Conservation (phyloP, 331 rosid species). For the Telfairia occidentalis region DNA sequence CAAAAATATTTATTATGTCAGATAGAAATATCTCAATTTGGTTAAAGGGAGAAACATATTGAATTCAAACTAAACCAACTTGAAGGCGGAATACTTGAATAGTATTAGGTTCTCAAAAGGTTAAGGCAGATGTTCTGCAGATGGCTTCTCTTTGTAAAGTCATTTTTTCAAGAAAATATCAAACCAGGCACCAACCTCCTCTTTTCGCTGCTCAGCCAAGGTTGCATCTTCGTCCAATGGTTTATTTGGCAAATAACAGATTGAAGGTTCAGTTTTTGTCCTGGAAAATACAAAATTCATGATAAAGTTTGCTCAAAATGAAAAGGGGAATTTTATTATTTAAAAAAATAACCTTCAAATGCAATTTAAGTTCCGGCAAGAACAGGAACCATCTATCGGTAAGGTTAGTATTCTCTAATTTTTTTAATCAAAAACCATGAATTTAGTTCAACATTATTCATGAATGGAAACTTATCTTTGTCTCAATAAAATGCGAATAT, state of each 20-base stretch:
- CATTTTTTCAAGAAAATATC: not conserved
- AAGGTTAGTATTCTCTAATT: conserved; percentile 27
- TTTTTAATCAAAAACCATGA: not conserved
- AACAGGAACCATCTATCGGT: conserved; percentile 37
- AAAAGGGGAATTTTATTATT: conserved; percentile 5
- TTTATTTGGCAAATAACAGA: conserved; percentile 67
- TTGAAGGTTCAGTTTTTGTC: conserved; percentile 79
- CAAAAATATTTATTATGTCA: not conserved
- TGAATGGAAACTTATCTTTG: conserved; percentile 98
- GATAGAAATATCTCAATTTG: not conserved
- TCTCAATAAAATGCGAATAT: conserved; percentile 93
- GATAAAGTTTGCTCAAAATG: conserved; percentile 13
- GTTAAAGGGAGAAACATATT: not conserved
- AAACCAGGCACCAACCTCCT: conserved; percentile 40
- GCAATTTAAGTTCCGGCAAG: conserved; percentile 36
- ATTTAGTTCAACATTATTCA: conserved; percentile 44
- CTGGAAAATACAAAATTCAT: conserved; percentile 31
- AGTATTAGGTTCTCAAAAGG: not conserved
- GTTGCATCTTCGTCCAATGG: conserved; percentile 49
- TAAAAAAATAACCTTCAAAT: conserved; percentile 4
- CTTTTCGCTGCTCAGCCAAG: conserved; percentile 46
- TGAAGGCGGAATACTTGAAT: not conserved
- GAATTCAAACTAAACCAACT: not conserved
- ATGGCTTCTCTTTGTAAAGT: not conserved
- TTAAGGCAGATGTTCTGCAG: not conserved